Evolutionary conservation across 2,329 filamentous ascomycete species (phyloP).

Genomic region (Tolypocladium amazonense): DNA sequence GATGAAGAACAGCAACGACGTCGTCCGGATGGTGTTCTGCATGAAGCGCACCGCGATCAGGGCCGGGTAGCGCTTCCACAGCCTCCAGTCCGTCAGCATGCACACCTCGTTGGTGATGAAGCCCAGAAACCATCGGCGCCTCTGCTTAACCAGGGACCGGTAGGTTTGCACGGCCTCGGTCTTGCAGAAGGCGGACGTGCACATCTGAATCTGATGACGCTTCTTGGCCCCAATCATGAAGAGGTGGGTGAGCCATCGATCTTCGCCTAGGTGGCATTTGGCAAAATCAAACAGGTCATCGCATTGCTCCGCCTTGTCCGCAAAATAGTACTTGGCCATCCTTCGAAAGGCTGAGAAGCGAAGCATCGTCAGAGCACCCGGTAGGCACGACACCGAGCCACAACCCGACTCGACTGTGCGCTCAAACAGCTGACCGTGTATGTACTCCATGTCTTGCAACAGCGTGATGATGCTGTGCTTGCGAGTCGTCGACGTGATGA

Average conservation of each 20-base stretch:
- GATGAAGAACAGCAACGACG: conserved; percentile 87
- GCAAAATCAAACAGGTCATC: conserved; percentile 95
- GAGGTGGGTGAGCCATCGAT: conserved; percentile 92
- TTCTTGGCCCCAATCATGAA: conserved; percentile 98
- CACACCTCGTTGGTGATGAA: conserved; percentile 98
- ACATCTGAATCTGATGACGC: conserved; percentile 94
- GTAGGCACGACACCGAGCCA: conserved; percentile 87
- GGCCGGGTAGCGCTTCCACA: conserved; percentile 86
- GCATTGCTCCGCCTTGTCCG: conserved; percentile 90
- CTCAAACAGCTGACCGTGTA: conserved; percentile 94
- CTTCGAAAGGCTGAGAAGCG: conserved; percentile 91
- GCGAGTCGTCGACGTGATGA: conserved; percentile 88
- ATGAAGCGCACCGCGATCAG: conserved; percentile 81
- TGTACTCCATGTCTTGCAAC: conserved; percentile 95
- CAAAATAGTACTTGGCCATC: conserved; percentile 98
- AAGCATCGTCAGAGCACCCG: conserved; percentile 88
- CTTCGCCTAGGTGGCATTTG: conserved; percentile 90
- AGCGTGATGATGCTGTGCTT: conserved; percentile 85
- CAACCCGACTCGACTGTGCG: conserved; percentile 91
- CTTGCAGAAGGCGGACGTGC: conserved; percentile 95
- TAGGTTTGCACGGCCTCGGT: conserved; percentile 93
- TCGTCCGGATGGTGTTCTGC: conserved; percentile 94
- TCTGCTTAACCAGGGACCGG: conserved; percentile 78
- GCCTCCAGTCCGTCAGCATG: conserved; percentile 88
- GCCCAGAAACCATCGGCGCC: conserved; percentile 90